Evolutionary conservation across 306 rosid genomes (phyloP).

Genomic region (Astragalus membranaceus): DNA sequence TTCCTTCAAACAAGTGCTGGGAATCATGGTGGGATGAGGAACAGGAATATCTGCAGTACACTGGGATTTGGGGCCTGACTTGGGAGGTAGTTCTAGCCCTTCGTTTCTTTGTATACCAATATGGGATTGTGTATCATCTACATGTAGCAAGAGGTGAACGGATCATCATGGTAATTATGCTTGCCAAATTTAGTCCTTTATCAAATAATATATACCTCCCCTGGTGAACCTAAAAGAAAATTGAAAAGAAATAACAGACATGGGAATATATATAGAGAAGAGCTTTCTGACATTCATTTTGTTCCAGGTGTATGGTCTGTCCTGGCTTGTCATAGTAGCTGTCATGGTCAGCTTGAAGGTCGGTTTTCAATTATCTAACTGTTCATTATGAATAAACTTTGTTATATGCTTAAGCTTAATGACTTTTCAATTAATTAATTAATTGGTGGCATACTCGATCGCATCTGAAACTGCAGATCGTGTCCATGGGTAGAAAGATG

Average conservation of each 20-base stretch:
- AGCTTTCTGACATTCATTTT: too few species aligned
- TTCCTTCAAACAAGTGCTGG: conserved; percentile 91
- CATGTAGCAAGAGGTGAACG: conserved; percentile 44
- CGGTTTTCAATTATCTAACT: conserved; percentile 14
- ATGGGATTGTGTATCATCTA: too few species aligned
- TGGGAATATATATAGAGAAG: too few species aligned
- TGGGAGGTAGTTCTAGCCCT: conserved; percentile 74
- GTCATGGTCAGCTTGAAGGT: conserved; percentile 82
- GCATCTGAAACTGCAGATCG: conserved; percentile 56
- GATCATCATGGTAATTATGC: conserved; percentile 58
- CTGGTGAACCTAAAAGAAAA: too few species aligned
- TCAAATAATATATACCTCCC: too few species aligned
- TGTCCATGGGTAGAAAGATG: too few species aligned
- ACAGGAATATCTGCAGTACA: conserved; percentile 81
- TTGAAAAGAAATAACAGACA: too few species aligned
- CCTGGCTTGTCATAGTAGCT: conserved; percentile 86
- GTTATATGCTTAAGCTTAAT: background rate
- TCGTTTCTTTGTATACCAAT: conserved; percentile 87
- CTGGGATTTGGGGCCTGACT: conserved; percentile 62
- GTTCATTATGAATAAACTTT: conserved; percentile 3
- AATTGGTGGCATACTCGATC: conserved; percentile 12
- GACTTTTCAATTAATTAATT: conserved; percentile 16
- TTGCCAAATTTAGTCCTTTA: background rate
- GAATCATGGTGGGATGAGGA: conserved; percentile 99
- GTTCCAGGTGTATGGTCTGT: too few species aligned